Base-by-base conservation (phyloP, 1,284 basidiomycete species). In the Leccinum ponderosum region DNA sequence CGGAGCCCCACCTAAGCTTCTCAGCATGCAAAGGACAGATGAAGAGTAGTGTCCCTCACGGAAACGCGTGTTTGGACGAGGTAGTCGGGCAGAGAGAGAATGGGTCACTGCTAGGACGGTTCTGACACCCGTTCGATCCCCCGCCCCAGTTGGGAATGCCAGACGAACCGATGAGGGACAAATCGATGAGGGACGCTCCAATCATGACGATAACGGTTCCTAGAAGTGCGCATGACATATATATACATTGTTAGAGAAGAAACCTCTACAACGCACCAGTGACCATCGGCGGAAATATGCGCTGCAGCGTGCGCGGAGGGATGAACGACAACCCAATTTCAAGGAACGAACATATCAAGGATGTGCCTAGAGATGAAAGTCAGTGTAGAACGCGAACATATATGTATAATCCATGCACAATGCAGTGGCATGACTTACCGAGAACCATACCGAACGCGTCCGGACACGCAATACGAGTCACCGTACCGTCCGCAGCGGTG, bases 201-300 rank as follows among this genome's bases (percentile, higher is more conserved):
- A 95, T 94, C 78, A 92, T 78, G 14, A 92, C 77, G 64, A 91
- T 84, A 53, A 91, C 88, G 5, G 87, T 89, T 48, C 86, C 87
- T 85, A 61, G 5, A 20, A 31, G 35, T 8, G n/a, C 31, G 54
- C 47, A 42, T 33, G 52, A 22, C 3, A 50, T 27, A 50, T 14
- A 27, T 27, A 22, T 1, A 50, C 20, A 25, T 53, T 12, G n/a
- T 53, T 14, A 0, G n/a, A 4, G 5, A 51, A 12, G 17, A 44
- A 22, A 52, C 54, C 17, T 17, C 3, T 3, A 0, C 42, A 12
- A 72, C 76, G 31, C 53, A 80, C 89, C 90, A 1, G 91, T 93
- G 5, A 95, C 88, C 67, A 94, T 80, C 0, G 93, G 93, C 1
- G 93, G 92, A 73, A 95, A 95, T 62, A 93, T 78, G 37, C 84